Conservation (phyloP, 176 grass and related monocot genomes). For the Oryza meyeriana region DNA sequence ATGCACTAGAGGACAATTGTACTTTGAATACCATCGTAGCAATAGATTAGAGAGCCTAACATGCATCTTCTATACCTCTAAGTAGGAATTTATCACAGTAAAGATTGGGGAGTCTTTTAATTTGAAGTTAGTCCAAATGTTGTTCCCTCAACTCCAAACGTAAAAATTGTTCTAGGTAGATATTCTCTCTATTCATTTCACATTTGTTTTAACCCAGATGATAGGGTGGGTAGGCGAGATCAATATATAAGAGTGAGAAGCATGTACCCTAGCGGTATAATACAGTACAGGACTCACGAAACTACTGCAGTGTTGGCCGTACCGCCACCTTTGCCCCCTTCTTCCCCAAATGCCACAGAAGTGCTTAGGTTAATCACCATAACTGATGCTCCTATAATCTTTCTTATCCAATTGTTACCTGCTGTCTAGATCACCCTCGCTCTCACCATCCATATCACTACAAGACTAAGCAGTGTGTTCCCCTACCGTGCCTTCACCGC, state of each 20-base stretch:
- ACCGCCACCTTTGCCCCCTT: background rate
- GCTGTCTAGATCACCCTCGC: background rate
- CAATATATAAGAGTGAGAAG: background rate
- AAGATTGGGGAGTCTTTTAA: background rate
- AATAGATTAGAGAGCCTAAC: background rate
- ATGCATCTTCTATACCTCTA: background rate
- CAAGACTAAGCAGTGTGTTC: background rate
- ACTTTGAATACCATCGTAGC: background rate
- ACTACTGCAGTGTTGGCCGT: background rate
- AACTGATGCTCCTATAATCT: background rate
- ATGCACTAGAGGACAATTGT: background rate
- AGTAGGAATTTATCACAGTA: background rate
- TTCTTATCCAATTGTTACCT: background rate
- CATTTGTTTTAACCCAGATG: too few species aligned
- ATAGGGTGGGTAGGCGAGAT: background rate
- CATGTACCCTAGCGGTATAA: background rate
- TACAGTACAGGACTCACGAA: background rate
- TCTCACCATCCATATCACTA: background rate
- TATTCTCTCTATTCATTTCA: background rate
- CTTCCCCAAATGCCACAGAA: background rate
- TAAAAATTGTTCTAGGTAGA: background rate
- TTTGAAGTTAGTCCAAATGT: background rate
- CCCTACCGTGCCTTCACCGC: background rate
- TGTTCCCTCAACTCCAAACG: background rate
- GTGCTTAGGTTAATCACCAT: background rate